Conservation (phyloP, 768 basidiomycete species). For the Tremella fuciformis region DNA sequence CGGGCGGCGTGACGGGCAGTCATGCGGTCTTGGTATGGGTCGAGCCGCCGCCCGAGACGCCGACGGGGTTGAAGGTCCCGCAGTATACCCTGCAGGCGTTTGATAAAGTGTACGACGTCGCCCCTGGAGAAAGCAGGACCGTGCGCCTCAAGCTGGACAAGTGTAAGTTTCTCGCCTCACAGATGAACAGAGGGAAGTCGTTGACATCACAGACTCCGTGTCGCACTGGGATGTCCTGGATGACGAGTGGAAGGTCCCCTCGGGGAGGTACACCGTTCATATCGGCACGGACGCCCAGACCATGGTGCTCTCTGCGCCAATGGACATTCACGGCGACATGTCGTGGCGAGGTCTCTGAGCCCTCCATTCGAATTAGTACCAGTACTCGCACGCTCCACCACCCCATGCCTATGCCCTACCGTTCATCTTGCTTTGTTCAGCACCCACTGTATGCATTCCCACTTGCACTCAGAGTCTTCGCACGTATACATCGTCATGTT, state of each 20-base stretch:
- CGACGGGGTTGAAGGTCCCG: constrained; percentile 33
- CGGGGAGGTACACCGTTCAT: constrained; percentile 37
- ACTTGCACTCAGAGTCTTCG: no score
- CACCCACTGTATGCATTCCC: no score
- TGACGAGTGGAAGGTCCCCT: constrained; percentile 32
- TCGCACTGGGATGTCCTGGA: constrained; percentile 44
- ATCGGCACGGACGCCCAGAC: constrained; percentile 37
- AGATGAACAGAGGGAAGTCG: no score
- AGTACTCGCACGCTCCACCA: no score
- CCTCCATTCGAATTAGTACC: no score
- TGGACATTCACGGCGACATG: no score
- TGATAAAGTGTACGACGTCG: constrained; percentile 49
- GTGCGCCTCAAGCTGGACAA: constrained; percentile 51
- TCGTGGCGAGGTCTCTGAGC: no score
- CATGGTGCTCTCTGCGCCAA: constrained; percentile 8
- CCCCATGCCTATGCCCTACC: no score
- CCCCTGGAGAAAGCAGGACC: constrained; percentile 44
- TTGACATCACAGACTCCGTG: constrained; percentile 31
- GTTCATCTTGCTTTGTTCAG: no score
- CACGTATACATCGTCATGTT: no score
- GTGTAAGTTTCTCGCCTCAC: constrained; percentile 29
- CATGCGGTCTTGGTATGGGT: constrained; percentile 69
- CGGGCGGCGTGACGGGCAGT: constrained; percentile 59
- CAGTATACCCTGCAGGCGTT: constrained; percentile 58
- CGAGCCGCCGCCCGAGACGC: constrained; percentile 43